Base-by-base conservation (phyloP, 768 basidiomycete species). In the Calocybe cyanea region DNA sequence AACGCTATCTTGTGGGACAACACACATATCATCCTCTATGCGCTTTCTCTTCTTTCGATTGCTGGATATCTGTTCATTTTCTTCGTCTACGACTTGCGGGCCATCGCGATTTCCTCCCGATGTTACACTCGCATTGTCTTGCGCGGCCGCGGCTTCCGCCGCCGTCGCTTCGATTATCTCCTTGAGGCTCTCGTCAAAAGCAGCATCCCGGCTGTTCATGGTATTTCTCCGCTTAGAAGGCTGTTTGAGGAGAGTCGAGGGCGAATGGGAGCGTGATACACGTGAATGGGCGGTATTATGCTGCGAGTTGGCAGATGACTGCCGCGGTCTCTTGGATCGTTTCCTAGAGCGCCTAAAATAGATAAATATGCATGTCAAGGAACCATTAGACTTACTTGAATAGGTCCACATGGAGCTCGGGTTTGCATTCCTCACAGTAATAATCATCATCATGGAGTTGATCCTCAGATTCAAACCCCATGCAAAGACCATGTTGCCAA, bases 401-500 rank as follows among this genome's bases (percentile, higher is more conserved):
- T 45, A 94, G 78, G 28, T 92, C 86, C 6, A 68, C 64, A 63
- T 97, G 94, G 41, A 88, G 69, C 44, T 91, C 88, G 8, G 96
- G 94, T 54, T 81, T 80, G 67, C 96, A 99, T 53, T 80, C 70
- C 66, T 99, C 96, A 68, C 96, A 99, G 57, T 85, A 93, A 65
- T 98, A 98, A 64, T 92, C 85, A 52, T 79, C 80, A 61, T 79
- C 76, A 59, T 79, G 81, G 34, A 87, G 76, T 56, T 80, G 76
- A 57, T 81, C 81, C 59, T 87, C 83, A 25, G 80, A 78, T 54
- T 88, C 83, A 63, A 88, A 89, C 33, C 93, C 95, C 82, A 99
- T 92, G 69, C 96, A 99, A 8, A 84, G 75, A 2, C 93, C 93
- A 63, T 99, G 95, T 67, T 99, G 95, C 95, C 95, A 99, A 45